Conservation (phyloP, 2,329 filamentous ascomycete genomes). For the Xylariaceae sp. region DNA sequence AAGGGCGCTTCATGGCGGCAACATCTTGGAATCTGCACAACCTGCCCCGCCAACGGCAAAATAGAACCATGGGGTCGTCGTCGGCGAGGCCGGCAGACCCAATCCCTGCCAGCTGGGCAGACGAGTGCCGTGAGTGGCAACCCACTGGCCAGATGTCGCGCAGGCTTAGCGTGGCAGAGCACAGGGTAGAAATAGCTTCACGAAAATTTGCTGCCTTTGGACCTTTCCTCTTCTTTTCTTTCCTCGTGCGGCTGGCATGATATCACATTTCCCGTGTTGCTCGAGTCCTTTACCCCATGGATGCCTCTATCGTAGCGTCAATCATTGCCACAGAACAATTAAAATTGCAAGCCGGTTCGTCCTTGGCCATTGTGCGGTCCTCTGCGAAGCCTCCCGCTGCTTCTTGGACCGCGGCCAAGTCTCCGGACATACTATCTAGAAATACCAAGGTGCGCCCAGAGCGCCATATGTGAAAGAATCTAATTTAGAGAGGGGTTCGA, state of each 20-base stretch:
- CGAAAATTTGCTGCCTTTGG: background rate
- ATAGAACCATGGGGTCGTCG: no score
- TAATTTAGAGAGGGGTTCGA: no score
- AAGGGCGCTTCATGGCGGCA: no score
- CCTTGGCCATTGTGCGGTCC: constrained; percentile 25
- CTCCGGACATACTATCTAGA: background rate
- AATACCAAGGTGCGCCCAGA: background rate
- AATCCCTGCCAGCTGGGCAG: no score
- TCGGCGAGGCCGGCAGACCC: no score
- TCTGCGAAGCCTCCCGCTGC: constrained; percentile 19
- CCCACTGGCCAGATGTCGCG: no score
- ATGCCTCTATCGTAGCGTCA: constrained; percentile 65
- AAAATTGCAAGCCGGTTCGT: constrained; percentile 54
- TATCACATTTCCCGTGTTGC: constrained; percentile 75
- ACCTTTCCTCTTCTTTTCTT: constrained; percentile 44
- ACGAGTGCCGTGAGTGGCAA: no score
- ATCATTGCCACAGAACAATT: constrained; percentile 71
- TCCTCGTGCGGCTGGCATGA: constrained; percentile 79
- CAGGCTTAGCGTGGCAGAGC: no score
- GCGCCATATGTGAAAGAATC: no score
- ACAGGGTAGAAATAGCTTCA: no score
- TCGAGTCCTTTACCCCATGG: constrained; percentile 56
- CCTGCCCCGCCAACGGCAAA: no score
- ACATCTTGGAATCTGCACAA: no score
- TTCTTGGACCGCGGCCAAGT: background rate